These are phyloP conservation scores for Cadophora sp. DNA, from an alignment of 2,329 filamentous ascomycete species.

Conservation along the genomic window DNA sequence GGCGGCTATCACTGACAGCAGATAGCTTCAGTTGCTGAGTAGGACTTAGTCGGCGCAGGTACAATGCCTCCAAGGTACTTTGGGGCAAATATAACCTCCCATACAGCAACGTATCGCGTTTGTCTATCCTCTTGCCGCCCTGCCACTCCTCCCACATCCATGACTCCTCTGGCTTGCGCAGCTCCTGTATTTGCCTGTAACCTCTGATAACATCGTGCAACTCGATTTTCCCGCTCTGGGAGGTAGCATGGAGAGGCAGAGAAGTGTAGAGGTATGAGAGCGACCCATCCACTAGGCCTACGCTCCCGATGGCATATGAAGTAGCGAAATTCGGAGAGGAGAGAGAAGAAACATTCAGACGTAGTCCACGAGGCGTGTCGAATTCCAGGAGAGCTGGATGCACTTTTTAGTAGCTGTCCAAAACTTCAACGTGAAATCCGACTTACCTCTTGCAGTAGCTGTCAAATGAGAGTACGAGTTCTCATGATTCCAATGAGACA, in stretches of 20 bases:
- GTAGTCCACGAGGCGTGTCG: conserved; percentile 80
- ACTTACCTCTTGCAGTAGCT: conserved; percentile 77
- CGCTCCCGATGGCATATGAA: conserved; percentile 87
- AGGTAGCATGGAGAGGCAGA: conserved; percentile 72
- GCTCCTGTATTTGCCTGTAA: conserved; percentile 78
- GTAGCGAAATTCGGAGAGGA: conserved; percentile 93
- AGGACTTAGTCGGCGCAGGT: conserved; percentile 79
- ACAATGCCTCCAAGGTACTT: conserved; percentile 85
- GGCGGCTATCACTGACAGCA: conserved; percentile 73
- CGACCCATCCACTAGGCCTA: conserved; percentile 94
- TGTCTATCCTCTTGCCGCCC: conserved; percentile 54
- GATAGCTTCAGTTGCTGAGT: conserved; percentile 82
- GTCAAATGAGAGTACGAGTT: conserved; percentile 91
- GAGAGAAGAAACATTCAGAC: conserved; percentile 87
- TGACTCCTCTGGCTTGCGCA: conserved; percentile 58
- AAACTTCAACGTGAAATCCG: background rate
- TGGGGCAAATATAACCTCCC: conserved; percentile 83
- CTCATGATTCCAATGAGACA: conserved; percentile 87
- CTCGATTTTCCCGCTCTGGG: conserved; percentile 76
- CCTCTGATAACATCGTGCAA: conserved; percentile 80
- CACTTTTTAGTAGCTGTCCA: conserved; percentile 35
- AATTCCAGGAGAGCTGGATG: conserved; percentile 83
- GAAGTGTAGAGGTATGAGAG: conserved; percentile 96
- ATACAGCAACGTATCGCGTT: conserved; percentile 70
- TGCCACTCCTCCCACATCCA: conserved; percentile 63